Evolutionary conservation across 2,329 filamentous ascomycete species (phyloP).

Genomic region (Diaporthe vexans): DNA sequence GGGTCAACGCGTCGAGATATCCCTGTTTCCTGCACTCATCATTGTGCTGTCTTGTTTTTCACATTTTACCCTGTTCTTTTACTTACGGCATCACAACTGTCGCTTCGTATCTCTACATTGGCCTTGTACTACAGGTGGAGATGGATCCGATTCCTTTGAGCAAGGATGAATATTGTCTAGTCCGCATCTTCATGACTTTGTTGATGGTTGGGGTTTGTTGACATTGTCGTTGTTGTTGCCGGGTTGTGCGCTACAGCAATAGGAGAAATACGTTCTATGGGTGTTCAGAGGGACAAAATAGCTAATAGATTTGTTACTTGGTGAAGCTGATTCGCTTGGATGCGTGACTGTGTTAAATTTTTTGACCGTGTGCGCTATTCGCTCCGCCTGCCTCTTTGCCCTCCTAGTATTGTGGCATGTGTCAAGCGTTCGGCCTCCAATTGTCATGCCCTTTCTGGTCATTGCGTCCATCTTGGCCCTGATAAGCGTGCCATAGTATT

Average conservation of each 20-base stretch:
- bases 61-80: conserved; percentile 10
- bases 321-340: not conserved
- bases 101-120: conserved; percentile 10
- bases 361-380: no score
- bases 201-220: not conserved
- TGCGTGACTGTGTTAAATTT: not conserved
- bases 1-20: conserved; percentile 31
- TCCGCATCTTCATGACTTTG: conserved; percentile 2
- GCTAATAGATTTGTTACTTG: conserved; percentile 32
- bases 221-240: not conserved
- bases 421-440: not conserved
- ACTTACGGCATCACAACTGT: conserved; percentile 17
- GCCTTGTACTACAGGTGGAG: not conserved
- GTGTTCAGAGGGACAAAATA: conserved; percentile 32
- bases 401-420: not conserved
- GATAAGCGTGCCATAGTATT: not conserved
- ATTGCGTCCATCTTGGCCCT: not conserved
- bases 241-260: not conserved
- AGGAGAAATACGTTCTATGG: not conserved
- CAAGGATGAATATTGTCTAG: not conserved
- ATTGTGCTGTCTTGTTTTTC: not conserved
- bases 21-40: conserved; percentile 18
- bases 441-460: not conserved
- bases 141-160: not conserved
- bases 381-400: not conserved